These are phyloP conservation scores for Diaporthe humulicola DNA, from an alignment of 2,329 filamentous ascomycete genomes.

Conservation along the genomic window DNA sequence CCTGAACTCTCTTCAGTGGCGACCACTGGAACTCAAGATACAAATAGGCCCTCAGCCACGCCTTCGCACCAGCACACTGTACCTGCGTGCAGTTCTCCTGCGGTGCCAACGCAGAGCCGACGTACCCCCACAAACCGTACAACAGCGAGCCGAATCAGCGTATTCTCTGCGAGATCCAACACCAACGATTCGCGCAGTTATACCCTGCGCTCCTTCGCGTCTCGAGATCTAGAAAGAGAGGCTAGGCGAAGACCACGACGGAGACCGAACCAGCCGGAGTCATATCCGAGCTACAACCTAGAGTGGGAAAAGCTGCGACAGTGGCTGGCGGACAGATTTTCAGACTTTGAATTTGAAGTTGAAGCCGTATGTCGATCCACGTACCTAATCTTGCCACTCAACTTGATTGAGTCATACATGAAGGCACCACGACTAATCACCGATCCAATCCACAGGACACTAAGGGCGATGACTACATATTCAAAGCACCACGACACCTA, in stretches of 20 bases:
- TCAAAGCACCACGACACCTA: neutral
- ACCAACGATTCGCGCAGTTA: neutral
- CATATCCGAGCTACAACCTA: neutral
- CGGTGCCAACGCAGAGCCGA: neutral
- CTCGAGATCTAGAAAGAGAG: neutral
- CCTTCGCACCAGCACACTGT: neutral
- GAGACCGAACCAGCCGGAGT: neutral
- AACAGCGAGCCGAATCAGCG: neutral
- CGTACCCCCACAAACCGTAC: neutral
- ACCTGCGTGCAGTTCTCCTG: neutral
- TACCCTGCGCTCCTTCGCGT: neutral
- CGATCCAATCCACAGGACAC: neutral
- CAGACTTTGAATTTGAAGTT: neutral
- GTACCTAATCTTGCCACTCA: neutral
- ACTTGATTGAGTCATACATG: neutral
- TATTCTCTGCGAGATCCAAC: too few relatives aligned
- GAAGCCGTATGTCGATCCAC: neutral
- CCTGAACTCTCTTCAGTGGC: too few relatives aligned
- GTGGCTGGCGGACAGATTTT: neutral
- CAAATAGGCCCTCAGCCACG: neutral
- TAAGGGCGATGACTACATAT: neutral
- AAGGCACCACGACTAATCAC: neutral
- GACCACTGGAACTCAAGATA: too few relatives aligned
- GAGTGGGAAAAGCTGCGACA: neutral
- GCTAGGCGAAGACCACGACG: neutral